phyloP scores from a whole-genome alignment of 495 filamentous ascomycete genomes.

The Daldinia caldariorum region DNA sequence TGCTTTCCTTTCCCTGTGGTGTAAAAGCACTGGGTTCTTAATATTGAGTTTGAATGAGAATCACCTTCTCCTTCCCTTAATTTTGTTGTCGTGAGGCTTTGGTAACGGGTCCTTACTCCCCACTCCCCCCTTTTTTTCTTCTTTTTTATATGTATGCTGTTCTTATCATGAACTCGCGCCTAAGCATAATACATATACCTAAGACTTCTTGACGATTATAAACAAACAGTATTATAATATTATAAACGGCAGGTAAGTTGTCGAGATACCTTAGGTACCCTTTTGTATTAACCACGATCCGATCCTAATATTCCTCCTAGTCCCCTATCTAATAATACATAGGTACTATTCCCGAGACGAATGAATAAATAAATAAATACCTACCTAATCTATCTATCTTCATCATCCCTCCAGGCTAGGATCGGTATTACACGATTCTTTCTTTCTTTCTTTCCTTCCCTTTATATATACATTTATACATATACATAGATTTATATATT shows the following conservation, averaged over 20 bases:
- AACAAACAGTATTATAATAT: not conserved
- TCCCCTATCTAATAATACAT: too few species aligned
- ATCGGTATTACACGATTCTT: not conserved
- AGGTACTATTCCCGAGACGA: not conserved
- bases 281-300: too few species aligned
- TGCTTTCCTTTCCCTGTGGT: not conserved
- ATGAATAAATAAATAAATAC: too few species aligned
- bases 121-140: too few species aligned
- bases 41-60: not conserved
- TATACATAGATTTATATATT: too few species aligned
- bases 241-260: conserved; percentile 3
- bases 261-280: too few species aligned
- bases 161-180: not conserved
- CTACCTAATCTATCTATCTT: not conserved
- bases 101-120: not conserved
- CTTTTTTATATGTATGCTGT: not conserved
- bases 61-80: not conserved
- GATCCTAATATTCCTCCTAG: too few species aligned
- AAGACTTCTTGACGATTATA: not conserved
- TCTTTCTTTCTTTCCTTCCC: too few species aligned
- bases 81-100: not conserved
- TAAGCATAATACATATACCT: conserved; percentile 6
- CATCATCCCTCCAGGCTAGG: not conserved
- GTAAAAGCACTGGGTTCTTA: not conserved
- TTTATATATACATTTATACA: too few species aligned